Conservation (phyloP, 768 basidiomycete genomes). For the Lactarius hengduanensis region DNA sequence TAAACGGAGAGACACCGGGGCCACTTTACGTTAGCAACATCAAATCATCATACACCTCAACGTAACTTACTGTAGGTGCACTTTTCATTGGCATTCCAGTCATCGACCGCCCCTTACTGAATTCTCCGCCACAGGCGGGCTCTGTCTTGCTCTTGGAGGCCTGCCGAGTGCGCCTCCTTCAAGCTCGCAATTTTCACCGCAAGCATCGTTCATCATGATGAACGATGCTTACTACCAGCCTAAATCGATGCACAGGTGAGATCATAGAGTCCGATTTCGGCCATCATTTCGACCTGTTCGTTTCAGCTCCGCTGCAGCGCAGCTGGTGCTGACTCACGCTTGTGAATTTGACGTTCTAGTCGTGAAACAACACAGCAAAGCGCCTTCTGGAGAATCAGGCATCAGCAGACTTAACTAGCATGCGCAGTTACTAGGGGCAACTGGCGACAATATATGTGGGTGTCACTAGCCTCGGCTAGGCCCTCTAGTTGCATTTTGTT, state of each 20-base stretch:
- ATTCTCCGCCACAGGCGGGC: slow-evolving; percentile 13
- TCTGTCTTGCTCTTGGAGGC: not conserved
- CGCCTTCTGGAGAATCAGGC: not conserved
- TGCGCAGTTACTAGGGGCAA: no score
- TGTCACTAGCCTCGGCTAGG: no score
- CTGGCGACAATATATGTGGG: no score
- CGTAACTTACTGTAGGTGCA: not conserved
- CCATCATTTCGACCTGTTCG: not conserved
- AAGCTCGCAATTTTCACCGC: no score
- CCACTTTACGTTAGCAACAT: no score
- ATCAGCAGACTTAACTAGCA: no score
- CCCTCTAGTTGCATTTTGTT: no score
- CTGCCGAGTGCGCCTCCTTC: not conserved
- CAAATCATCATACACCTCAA: not conserved
- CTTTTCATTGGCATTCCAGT: not conserved
- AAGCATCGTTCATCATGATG: no score
- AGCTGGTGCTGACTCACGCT: not conserved
- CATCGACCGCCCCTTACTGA: slow-evolving; percentile 9
- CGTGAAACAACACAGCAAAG: not conserved
- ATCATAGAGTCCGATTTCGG: not conserved
- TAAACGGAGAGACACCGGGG: no score
- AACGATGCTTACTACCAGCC: no score
- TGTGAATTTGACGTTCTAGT: not conserved
- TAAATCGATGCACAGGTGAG: not conserved
- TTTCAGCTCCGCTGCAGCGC: not conserved